Percentiles rank a stretch among this genome's conserved stretches.
Conservation (phyloP, 2,329 filamentous ascomycete genomes). For the Hypoxylon sp. region DNA sequence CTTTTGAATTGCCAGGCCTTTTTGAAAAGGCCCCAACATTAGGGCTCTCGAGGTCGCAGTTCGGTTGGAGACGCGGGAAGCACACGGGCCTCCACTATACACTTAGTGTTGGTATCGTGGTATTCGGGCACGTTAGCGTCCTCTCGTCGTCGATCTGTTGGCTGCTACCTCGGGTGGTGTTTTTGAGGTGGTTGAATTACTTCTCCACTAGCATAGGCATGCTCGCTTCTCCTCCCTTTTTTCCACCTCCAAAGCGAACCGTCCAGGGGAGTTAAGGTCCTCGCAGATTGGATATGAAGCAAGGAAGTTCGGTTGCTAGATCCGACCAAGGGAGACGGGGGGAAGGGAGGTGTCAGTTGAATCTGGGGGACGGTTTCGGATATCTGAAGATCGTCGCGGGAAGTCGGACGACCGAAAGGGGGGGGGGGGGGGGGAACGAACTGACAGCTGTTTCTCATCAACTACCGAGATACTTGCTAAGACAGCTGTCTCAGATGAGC, state of each 20-base stretch:
- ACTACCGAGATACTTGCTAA: conserved; percentile 21
- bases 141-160: background rate
- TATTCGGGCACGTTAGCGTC: background rate
- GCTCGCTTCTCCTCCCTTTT: conserved; percentile 3
- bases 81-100: conserved; percentile 14
- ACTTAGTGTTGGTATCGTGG: background rate
- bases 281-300: background rate
- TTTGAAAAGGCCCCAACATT: background rate
- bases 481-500: conserved; percentile 30
- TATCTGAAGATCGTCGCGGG: conserved; percentile 19
- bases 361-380: conserved; percentile 24
- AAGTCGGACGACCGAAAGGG: conserved; percentile 11
- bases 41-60: conserved; percentile 3
- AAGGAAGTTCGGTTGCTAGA: conserved; percentile 13
- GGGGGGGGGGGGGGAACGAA: too few species aligned
- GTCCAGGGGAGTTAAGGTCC: conserved; percentile 1
- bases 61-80: conserved; percentile 12
- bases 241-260: conserved; percentile 7
- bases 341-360: conserved; percentile 1
- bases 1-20: background rate
- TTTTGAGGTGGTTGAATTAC: conserved; percentile 2
- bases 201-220: background rate
- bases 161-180: background rate
- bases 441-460: conserved; percentile 9
- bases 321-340: conserved; percentile 18